These are phyloP conservation scores for Pilatotrama ljubarskyi DNA, from an alignment of 768 basidiomycete genomes.

Conservation along the genomic window DNA sequence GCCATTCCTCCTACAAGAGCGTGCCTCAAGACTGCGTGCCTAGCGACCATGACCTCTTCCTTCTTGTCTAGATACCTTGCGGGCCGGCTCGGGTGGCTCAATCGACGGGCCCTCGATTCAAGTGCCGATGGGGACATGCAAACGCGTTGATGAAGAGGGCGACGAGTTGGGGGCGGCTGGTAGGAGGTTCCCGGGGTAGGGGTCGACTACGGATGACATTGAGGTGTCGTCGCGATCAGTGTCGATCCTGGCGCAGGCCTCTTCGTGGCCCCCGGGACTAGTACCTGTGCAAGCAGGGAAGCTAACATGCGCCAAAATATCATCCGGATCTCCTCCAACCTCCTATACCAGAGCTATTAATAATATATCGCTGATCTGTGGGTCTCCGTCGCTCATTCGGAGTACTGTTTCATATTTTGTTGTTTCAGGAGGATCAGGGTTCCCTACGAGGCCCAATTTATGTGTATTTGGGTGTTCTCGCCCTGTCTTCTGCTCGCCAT, in stretches of 20 bases:
- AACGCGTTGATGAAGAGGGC: conserved; percentile 10
- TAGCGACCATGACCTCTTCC: background rate
- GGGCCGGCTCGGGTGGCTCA: background rate
- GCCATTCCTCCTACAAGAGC: background rate
- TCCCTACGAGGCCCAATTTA: too few relatives aligned
- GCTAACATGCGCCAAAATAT: conserved; percentile 9
- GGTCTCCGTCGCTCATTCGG: too few relatives aligned
- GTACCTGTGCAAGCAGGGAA: conserved; percentile 6
- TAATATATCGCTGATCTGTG: too few relatives aligned
- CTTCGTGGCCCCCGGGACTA: conserved; percentile 16
- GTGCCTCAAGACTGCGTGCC: background rate
- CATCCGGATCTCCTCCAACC: too few relatives aligned
- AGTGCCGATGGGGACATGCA: background rate
- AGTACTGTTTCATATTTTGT: too few relatives aligned
- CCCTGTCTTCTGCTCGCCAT: too few relatives aligned
- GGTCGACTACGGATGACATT: background rate
- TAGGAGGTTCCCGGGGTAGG: conserved; percentile 6
- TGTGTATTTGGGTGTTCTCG: too few relatives aligned
- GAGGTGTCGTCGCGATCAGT: too few relatives aligned
- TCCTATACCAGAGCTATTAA: too few relatives aligned
- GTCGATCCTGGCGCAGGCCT: conserved; percentile 16
- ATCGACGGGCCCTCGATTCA: conserved; percentile 1
- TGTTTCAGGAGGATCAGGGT: too few relatives aligned
- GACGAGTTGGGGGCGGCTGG: conserved; percentile 3
- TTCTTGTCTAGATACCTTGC: background rate